Percentiles rank a stretch among this genome's conserved stretches.
phyloP scores from a whole-genome alignment of 2,329 filamentous ascomycete species.

The Alternaria metachromatica region DNA sequence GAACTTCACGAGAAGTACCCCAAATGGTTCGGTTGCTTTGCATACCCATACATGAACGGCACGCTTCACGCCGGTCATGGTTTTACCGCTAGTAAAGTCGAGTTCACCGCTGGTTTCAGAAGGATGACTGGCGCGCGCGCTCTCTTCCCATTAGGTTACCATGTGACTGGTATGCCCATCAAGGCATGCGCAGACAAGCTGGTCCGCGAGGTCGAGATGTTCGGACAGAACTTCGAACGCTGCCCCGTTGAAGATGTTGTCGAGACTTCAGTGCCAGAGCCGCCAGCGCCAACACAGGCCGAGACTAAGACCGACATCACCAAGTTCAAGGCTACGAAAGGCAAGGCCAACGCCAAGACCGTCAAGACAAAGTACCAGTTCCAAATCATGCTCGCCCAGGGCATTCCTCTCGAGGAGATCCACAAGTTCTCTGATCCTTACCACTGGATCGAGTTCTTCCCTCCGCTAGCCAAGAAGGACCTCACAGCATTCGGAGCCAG shows the following conservation, averaged over 20 bases:
- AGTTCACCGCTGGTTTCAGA: constrained; percentile 86
- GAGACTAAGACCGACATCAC: constrained; percentile 79
- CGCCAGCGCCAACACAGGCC: constrained; percentile 67
- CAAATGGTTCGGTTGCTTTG: constrained; percentile 88
- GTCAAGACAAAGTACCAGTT: constrained; percentile 96
- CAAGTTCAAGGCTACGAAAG: constrained; percentile 82
- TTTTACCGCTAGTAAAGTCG: constrained; percentile 90
- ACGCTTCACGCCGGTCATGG: constrained; percentile 85
- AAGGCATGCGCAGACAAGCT: constrained; percentile 97
- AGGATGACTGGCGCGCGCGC: constrained; percentile 89
- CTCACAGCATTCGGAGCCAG: constrained; percentile 82
- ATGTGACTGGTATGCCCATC: constrained; percentile 93
- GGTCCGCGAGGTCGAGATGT: constrained; percentile 84
- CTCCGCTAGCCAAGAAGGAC: constrained; percentile 78
- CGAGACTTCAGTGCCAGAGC: constrained; percentile 56
- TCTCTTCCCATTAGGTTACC: constrained; percentile 91
- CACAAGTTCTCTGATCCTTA: constrained; percentile 91
- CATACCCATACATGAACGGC: constrained; percentile 60
- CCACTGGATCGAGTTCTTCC: constrained; percentile 93
- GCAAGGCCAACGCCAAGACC: constrained; percentile 85
- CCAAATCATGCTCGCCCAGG: constrained; percentile 91
- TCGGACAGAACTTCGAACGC: constrained; percentile 83
- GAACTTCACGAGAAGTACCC: constrained; percentile 81
- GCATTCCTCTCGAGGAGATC: constrained; percentile 86
- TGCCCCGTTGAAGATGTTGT: constrained; percentile 58